Evolutionary conservation across 148 eudicot genomes (phyloP).

Genomic region (Persicaria tinctoria): DNA sequence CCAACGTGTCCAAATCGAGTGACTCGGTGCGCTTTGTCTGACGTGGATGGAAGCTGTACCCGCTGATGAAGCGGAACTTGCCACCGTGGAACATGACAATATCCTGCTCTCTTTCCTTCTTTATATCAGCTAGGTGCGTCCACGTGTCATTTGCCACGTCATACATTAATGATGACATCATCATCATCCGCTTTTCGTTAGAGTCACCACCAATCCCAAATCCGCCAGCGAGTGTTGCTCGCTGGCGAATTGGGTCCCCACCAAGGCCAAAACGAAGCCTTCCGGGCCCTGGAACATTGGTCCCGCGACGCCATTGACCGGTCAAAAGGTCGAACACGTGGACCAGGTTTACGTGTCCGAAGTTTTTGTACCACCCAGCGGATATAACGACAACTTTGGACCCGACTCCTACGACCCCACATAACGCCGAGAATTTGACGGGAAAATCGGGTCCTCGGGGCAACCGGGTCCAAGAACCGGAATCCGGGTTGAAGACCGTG

Average conservation of each 20-base stretch:
- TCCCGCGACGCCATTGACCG: constrained; percentile 55
- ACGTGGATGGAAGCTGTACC: constrained; percentile 9
- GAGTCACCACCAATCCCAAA: too few species aligned
- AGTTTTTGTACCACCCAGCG: too few species aligned
- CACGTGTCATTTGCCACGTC: constrained; percentile 54
- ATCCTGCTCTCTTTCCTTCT: constrained; percentile 45
- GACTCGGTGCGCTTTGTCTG: constrained; percentile 35
- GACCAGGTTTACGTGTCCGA: constrained; percentile 22
- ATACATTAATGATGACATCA: constrained; percentile 26
- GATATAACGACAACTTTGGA: constrained; percentile 31
- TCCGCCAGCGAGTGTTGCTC: constrained; percentile 64
- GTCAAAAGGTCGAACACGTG: constrained; percentile 39
- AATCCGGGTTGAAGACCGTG: constrained; percentile 31
- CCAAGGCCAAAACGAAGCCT: constrained; percentile 55
- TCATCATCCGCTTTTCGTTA: too few species aligned
- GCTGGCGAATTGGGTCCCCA: constrained; percentile 31
- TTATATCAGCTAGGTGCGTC: constrained; percentile 55
- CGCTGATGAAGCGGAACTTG: constrained; percentile 69
- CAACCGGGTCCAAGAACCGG: constrained; percentile 40
- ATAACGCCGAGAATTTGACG: constrained; percentile 48
- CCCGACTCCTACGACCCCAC: constrained; percentile 55
- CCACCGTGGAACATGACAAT: constrained; percentile 43
- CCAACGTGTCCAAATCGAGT: constrained; percentile 36
- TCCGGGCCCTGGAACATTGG: constrained; percentile 49
- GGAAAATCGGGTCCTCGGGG: constrained; percentile 38